These are phyloP conservation scores for Aureoboletus auriporus DNA, from an alignment of 768 basidiomycete species.

Conservation along the genomic window DNA sequence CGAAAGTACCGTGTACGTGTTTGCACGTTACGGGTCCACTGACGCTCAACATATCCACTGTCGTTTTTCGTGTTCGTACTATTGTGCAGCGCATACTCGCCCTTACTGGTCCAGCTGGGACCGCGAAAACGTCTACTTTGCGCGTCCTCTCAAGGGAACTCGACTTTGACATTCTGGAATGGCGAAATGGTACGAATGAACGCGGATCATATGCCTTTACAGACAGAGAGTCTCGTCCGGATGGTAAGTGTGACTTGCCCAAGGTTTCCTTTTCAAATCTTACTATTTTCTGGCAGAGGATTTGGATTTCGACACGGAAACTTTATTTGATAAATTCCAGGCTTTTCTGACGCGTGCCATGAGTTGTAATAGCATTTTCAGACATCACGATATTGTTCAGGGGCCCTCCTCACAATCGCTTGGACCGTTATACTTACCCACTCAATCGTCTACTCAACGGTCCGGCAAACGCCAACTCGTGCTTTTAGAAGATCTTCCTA, in stretches of 20 bases:
- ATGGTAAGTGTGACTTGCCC: conserved; percentile 7
- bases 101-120: conserved; percentile 85
- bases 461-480: conserved; percentile 52
- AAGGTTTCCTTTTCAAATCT: not conserved
- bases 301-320: conserved; percentile 11
- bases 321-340: conserved; percentile 64
- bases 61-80: too few species aligned
- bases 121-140: conserved; percentile 86
- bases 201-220: conserved; percentile 22
- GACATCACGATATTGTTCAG: conserved; percentile 6
- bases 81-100: conserved; percentile 70
- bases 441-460: not conserved
- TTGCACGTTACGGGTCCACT: not conserved
- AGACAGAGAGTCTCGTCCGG: conserved; percentile 9
- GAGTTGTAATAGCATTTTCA: conserved; percentile 53
- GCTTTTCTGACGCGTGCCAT: conserved; percentile 70
- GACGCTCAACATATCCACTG: not conserved
- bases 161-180: conserved; percentile 80
- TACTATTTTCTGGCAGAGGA: conserved; percentile 8
- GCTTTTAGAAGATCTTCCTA: conserved; percentile 88
- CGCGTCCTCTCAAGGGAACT: conserved; percentile 71
- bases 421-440: conserved; percentile 2
- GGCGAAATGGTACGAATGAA: conserved; percentile 69
- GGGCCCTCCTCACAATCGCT: conserved; percentile 2
- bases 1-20: conserved; percentile 69